phyloP scores from a whole-genome alignment of 768 basidiomycete genomes.

The Hemileccinum impolitum region DNA sequence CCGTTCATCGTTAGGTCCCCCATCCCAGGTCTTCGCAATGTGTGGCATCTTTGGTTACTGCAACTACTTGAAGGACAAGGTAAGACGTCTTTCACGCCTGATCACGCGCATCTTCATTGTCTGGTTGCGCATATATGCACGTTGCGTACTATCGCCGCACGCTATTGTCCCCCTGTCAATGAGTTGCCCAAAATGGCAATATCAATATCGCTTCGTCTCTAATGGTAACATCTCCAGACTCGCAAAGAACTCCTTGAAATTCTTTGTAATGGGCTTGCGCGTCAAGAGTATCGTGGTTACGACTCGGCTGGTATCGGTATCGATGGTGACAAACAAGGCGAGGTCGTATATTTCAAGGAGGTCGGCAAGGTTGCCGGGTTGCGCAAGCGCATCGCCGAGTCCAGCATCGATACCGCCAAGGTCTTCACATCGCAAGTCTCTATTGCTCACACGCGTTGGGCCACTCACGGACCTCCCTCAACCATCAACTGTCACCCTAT shows the following conservation, averaged over 20 bases:
- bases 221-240: conserved; percentile 44
- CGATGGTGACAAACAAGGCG: conserved; percentile 83
- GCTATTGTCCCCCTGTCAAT: neutral
- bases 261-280: conserved; percentile 84
- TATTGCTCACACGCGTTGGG: conserved; percentile 99
- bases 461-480: conserved; percentile 91
- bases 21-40: conserved; percentile 42
- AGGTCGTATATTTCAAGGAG: conserved; percentile 88
- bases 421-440: conserved; percentile 83
- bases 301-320: conserved; percentile 90
- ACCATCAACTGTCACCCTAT: conserved; percentile 93
- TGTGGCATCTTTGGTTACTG: conserved; percentile 98
- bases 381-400: conserved; percentile 80
- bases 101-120: conserved; percentile 1
- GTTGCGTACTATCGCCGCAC: neutral
- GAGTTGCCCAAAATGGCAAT: conserved; percentile 22
- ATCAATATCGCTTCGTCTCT: conserved; percentile 10
- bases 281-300: conserved; percentile 98
- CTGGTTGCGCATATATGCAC: conserved; percentile 8
- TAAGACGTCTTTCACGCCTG: conserved; percentile 32
- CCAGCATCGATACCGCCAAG: conserved; percentile 70
- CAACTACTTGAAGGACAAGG: conserved; percentile 93
- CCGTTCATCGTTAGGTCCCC: conserved; percentile 1
- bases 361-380: conserved; percentile 96
- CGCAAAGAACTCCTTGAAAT: conserved; percentile 91